A percentile compares a stretch with the other conserved stretches of the same genome.
phyloP scores from a whole-genome alignment of 2,329 filamentous ascomycete genomes.

The Gliomastix tumulicola region DNA sequence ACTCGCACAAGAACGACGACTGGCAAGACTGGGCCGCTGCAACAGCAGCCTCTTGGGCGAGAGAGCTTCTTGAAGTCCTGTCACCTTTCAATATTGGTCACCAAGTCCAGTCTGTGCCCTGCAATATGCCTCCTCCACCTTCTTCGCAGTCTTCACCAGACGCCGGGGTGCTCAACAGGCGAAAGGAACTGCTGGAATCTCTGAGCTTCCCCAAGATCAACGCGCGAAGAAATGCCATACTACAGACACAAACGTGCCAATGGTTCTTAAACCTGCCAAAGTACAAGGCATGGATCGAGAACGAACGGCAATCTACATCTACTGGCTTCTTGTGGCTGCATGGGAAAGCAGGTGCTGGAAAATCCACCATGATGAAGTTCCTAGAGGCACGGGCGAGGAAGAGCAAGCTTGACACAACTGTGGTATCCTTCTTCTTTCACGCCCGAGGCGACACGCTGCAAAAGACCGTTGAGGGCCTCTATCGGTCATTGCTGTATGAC shows the following conservation, averaged over 20 bases:
- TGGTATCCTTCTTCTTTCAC: conserved; percentile 12
- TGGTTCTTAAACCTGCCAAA: conserved; percentile 27
- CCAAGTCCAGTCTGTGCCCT: too few species aligned
- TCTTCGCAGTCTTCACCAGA: too few species aligned
- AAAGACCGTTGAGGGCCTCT: conserved; percentile 37
- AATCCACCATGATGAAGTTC: conserved; percentile 40
- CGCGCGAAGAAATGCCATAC: too few species aligned
- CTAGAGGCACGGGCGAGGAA: conserved; percentile 8
- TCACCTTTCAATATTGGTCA: too few species aligned
- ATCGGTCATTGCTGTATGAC: conserved; percentile 39
- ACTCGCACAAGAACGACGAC: conserved; percentile 24
- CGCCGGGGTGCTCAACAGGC: too few species aligned
- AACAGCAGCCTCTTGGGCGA: conserved; percentile 1
- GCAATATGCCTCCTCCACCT: too few species aligned
- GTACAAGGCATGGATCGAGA: conserved; percentile 29
- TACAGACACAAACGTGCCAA: conserved; percentile 26
- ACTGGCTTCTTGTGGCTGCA: conserved; percentile 38
- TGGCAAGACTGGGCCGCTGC: conserved; percentile 25
- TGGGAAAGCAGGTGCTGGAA: conserved; percentile 36
- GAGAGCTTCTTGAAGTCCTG: too few species aligned
- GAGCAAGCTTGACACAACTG: conserved; percentile 26
- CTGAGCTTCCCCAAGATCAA: conserved; percentile 9
- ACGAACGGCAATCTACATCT: conserved; percentile 11
- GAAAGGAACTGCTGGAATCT: conserved; percentile 4
- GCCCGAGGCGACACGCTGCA: conserved; percentile 34